Evolutionary conservation across 1,139 yeast species (phyloP).

Genomic region (Saccharomyces uvarum): DNA sequence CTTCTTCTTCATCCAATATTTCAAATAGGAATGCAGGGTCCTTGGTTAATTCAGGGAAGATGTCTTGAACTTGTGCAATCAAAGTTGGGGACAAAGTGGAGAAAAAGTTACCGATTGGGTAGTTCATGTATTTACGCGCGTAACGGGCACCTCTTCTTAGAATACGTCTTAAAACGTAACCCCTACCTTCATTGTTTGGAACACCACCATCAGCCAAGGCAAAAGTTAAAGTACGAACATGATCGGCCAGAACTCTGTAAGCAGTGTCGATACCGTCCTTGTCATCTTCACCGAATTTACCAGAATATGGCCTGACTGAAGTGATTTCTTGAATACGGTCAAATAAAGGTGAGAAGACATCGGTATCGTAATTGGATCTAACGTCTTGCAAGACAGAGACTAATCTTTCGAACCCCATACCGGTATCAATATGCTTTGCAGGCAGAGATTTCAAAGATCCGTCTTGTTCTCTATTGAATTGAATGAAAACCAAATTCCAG

Average conservation of each 20-base stretch:
- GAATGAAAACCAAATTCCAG: slow-evolving; percentile 96
- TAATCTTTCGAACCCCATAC: slow-evolving; percentile 96
- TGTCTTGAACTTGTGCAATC: slow-evolving; percentile 76
- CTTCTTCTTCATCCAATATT: slow-evolving; percentile 91
- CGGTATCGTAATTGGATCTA: slow-evolving; percentile 91
- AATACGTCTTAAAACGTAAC: slow-evolving; percentile 92
- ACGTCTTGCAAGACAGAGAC: slow-evolving; percentile 90
- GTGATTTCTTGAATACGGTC: slow-evolving; percentile 82
- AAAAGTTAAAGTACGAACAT: slow-evolving; percentile 90
- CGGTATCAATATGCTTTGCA: slow-evolving; percentile 92
- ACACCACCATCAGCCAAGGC: slow-evolving; percentile 98
- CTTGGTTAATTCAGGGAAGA: slow-evolving; percentile 81
- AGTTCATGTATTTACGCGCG: slow-evolving; percentile 91
- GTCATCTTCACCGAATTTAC: slow-evolving; percentile 89
- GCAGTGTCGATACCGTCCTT: slow-evolving; percentile 94
- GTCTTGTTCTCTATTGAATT: slow-evolving; percentile 88
- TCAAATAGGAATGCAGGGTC: slow-evolving; percentile 75
- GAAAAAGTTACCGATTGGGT: slow-evolving; percentile 90
- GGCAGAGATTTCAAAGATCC: slow-evolving; percentile 78
- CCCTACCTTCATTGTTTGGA: slow-evolving; percentile 98
- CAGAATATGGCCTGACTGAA: slow-evolving; percentile 83
- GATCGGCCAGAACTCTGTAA: slow-evolving; percentile 96
- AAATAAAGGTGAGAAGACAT: slow-evolving; percentile 86
- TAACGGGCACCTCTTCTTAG: slow-evolving; percentile 96
- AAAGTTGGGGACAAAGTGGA: slow-evolving; percentile 87